Evolutionary conservation across 2,329 filamentous ascomycete species (phyloP).

Genomic region (Alternaria metachromatica): DNA sequence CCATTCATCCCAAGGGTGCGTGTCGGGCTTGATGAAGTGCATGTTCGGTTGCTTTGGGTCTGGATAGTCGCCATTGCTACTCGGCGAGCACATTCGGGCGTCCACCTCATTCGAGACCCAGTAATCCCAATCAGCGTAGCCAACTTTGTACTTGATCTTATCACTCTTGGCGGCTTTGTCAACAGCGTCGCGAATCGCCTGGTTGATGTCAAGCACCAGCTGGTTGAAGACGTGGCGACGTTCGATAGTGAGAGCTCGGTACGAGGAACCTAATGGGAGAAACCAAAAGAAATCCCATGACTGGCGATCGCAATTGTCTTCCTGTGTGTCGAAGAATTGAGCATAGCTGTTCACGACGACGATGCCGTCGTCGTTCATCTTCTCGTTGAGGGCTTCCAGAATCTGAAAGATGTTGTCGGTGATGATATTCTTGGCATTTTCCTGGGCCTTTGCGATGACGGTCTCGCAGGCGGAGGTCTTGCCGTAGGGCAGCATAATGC

Average conservation of each 20-base stretch:
- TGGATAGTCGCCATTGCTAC: slow-evolving; percentile 7
- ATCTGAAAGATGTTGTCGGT: slow-evolving; percentile 2
- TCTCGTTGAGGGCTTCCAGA: slow-evolving; percentile 5
- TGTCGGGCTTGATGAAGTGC: slow-evolving; percentile 13
- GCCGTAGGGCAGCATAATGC: slow-evolving; percentile 5
- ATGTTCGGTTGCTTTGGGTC: slow-evolving; percentile 1
- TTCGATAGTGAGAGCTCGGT: neutral
- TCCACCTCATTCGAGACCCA: slow-evolving; percentile 4
- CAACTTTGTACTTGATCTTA: slow-evolving; percentile 7
- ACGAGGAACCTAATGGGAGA: neutral
- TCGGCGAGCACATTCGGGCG: slow-evolving; percentile 7
- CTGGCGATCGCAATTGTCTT: slow-evolving; percentile 2
- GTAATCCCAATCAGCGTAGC: slow-evolving; percentile 5
- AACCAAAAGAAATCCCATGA: slow-evolving; percentile 3
- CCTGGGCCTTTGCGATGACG: slow-evolving; percentile 4
- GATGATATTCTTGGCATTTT: slow-evolving; percentile 3
- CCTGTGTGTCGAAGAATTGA: neutral
- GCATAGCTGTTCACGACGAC: slow-evolving; percentile 5
- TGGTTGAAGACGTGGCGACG: slow-evolving; percentile 7
- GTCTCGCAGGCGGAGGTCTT: slow-evolving; percentile 3
- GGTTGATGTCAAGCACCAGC: slow-evolving; percentile 7
- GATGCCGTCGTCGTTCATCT: slow-evolving; percentile 6
- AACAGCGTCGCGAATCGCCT: neutral
- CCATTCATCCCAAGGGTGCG: neutral
- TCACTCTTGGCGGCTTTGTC: neutral